Percentiles rank a stretch among this genome's conserved stretches.
Conservation (phyloP, 192 early-diverging fungal species). For the Coemansia guatemalensis region DNA sequence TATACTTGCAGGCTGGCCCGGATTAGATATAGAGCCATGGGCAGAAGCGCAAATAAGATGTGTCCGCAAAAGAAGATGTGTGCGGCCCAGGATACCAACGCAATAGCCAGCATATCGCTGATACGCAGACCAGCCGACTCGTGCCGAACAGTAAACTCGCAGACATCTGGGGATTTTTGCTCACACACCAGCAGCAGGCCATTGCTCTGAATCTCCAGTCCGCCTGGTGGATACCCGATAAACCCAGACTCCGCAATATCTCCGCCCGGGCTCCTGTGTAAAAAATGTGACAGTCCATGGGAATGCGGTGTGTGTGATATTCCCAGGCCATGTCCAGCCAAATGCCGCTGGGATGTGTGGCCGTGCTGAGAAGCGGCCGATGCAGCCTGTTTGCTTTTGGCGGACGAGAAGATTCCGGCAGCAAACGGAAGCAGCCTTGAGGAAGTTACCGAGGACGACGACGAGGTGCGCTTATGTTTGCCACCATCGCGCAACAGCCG, state of each 20-base stretch:
- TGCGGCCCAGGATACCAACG: conserved; percentile 43
- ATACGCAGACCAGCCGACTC: conserved; percentile 28
- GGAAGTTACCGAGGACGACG: conserved; percentile 29
- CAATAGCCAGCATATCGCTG: conserved; percentile 42
- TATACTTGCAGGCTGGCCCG: conserved; percentile 37
- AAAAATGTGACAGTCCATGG: neutral
- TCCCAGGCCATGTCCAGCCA: too few relatives aligned
- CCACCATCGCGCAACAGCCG: conserved; percentile 20
- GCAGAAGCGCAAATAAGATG: conserved; percentile 24
- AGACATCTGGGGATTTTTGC: conserved; percentile 47
- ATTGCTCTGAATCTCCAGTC: conserved; percentile 30
- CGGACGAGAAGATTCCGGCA: conserved; percentile 14
- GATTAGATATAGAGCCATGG: conserved; percentile 33
- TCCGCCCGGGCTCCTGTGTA: neutral
- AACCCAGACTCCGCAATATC: conserved; percentile 7
- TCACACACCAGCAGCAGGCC: conserved; percentile 42
- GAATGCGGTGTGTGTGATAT: too few relatives aligned
- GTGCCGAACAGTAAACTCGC: conserved; percentile 35
- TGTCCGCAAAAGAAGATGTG: conserved; percentile 48
- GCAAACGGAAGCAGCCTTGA: conserved; percentile 22
- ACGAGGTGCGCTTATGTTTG: conserved; percentile 45
- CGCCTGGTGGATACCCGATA: conserved; percentile 50
- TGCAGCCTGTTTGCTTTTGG: neutral
- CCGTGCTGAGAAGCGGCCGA: neutral
- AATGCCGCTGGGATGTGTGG: neutral